Percentiles rank a stretch among this genome's conserved stretches.
These are phyloP conservation scores for Areca catechu DNA, from an alignment of 176 grass and related monocot species.

Conservation along the genomic window DNA sequence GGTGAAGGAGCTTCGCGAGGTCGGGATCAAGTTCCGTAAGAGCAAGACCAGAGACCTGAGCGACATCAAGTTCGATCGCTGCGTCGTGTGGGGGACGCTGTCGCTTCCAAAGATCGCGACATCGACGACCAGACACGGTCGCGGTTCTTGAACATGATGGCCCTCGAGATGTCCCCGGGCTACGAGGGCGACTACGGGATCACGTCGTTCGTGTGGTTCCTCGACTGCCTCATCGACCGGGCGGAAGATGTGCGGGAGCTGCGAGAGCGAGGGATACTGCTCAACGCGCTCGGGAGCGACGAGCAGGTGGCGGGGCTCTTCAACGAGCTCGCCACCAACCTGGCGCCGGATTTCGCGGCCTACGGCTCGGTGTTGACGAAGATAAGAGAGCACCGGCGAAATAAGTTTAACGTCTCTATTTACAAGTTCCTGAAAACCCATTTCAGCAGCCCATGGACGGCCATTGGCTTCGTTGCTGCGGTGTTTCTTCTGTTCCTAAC, in stretches of 20 bases:
- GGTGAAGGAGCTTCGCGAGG: neutral
- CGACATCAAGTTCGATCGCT: too few species aligned
- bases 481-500: neutral
- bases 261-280: neutral
- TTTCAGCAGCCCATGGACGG: slow-evolving; percentile 1
- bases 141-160: neutral
- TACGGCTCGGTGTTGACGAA: neutral
- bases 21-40: neutral
- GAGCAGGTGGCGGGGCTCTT: neutral
- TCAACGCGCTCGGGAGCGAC: slow-evolving; percentile 5
- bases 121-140: neutral
- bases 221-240: neutral
- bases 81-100: neutral
- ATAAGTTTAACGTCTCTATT: neutral
- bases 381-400: too few species aligned
- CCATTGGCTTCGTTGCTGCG: neutral
- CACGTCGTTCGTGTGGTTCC: slow-evolving; percentile 1
- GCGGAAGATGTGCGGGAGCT: neutral
- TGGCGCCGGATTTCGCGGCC: neutral
- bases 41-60: too few species aligned
- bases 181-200: neutral
- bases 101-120: neutral
- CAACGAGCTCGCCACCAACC: slow-evolving; percentile 4
- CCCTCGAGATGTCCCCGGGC: neutral
- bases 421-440: neutral